Evolutionary conservation across 148 eudicot species (phyloP).

Genomic region (Rheum nobile): DNA sequence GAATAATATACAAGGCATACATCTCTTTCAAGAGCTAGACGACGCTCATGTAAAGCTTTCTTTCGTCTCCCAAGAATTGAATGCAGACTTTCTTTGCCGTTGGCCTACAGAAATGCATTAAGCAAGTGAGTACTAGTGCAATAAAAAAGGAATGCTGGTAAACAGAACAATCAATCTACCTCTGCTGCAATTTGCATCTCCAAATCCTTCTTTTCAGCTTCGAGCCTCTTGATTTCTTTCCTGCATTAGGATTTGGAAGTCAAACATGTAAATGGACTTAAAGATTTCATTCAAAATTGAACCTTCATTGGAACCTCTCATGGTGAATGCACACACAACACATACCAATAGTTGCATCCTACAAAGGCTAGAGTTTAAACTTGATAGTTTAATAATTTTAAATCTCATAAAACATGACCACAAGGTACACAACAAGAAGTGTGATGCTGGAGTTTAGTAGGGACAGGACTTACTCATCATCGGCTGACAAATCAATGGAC

Average conservation of each 20-base stretch:
- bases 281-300: not conserved
- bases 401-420: not conserved
- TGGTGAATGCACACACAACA: not conserved
- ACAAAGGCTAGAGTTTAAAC: not conserved
- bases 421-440: not conserved
- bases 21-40: slow-evolving; percentile 67
- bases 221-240: slow-evolving; percentile 56
- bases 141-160: not conserved
- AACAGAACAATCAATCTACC: slow-evolving; percentile 19
- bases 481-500: slow-evolving; percentile 34
- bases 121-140: not conserved
- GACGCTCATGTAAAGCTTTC: slow-evolving; percentile 54
- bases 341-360: not conserved
- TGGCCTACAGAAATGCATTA: slow-evolving; percentile 25
- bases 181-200: slow-evolving; percentile 35
- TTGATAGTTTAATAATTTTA: not conserved
- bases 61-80: slow-evolving; percentile 45
- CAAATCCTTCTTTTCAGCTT: slow-evolving; percentile 37
- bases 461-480: slow-evolving; percentile 50
- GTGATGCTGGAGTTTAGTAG: too few species aligned
- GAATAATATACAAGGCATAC: slow-evolving; percentile 23
- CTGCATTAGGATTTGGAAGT: slow-evolving; percentile 20
- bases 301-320: not conserved
- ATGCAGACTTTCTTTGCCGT: slow-evolving; percentile 38
- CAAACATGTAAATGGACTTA: not conserved